Base-by-base conservation (phyloP, 805 yeast genomes). In the Spathaspora sp. region DNA sequence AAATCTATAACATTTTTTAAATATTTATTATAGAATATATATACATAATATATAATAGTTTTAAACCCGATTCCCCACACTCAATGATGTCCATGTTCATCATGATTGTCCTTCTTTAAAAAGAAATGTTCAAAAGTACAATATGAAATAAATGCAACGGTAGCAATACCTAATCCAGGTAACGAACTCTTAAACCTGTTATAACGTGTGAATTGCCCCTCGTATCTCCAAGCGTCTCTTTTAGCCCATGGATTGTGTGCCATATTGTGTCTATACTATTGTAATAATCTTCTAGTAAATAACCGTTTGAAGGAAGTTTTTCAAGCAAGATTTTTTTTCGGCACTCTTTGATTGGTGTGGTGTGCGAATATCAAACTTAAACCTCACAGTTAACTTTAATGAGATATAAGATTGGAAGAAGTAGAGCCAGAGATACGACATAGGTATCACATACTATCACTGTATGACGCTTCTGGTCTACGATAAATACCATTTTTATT, bases 221-320 rank as follows among this genome's bases (percentile, higher is more conserved):
- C 85, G 70, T 83, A 86, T 77, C 96, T 85, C 96, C 96, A 89
- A 46, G 96, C 94, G 67, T 89, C 96, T 78, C 96, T 85, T 59
- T 72, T 73, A 52, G 73, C 77, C 81, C 81, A 77, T 47, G 80
- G 79, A 55, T 75, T 75, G 40, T 52, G 55, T 49, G 55, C 52
- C 52, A 52, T 49, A 19, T 44, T 51, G 29, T 17, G 17, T 17
- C 8, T 12, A 16, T 11, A 3, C 7, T 17, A 20, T 4, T 23
- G 11, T 43, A n/a, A n/a, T 31, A 11, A 14, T 4, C 35, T 31
- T 31, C 4, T 5, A 5, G 35, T 31, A 35, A 8, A n/a, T 14
- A 17, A n/a, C 3, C 18, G 7, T 9, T 14, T 35, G 40, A 35
- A 35, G n/a, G 40, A 35, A 35, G 18, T 35, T 35, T 35, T 35